Evolutionary conservation across 2,329 filamentous ascomycete species (phyloP).

Genomic region (Diaporthe citri): DNA sequence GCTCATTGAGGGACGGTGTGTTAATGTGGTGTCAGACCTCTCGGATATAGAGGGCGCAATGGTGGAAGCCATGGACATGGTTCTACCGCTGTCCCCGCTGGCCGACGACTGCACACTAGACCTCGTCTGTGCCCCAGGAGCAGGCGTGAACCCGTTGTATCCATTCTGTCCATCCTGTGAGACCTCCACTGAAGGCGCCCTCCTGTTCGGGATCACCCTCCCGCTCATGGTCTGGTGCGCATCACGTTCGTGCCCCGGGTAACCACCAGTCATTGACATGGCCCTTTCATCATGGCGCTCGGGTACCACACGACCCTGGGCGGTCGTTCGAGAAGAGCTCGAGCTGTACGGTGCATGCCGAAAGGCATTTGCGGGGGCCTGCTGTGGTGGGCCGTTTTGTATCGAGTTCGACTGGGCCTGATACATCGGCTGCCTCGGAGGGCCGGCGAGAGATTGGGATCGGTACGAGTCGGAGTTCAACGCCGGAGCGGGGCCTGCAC

Average conservation of each 20-base stretch:
- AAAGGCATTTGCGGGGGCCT: conserved; percentile 79
- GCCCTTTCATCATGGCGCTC: conserved; percentile 92
- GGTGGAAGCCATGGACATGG: conserved; percentile 95
- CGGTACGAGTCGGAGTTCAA: conserved; percentile 88
- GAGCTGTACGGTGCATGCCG: conserved; percentile 81
- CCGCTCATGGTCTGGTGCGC: conserved; percentile 95
- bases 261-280: conserved; percentile 92
- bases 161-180: conserved; percentile 49
- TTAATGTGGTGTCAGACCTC: conserved; percentile 50
- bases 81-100: conserved; percentile 65
- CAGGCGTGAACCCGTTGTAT: conserved; percentile 55
- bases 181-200: conserved; percentile 45
- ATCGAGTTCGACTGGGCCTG: conserved; percentile 64
- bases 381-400: conserved; percentile 51
- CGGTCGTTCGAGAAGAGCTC: conserved; percentile 81
- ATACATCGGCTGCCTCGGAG: conserved; percentile 80
- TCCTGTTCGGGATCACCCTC: conserved; percentile 85
- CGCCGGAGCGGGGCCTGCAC: conserved; percentile 73
- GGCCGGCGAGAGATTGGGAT: conserved; percentile 90
- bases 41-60: conserved; percentile 73
- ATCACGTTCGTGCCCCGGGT: conserved; percentile 77
- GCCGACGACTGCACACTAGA: conserved; percentile 74
- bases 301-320: conserved; percentile 90
- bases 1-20: conserved; percentile 69
- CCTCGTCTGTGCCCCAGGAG: conserved; percentile 67